These are phyloP conservation scores for Poa pratensis DNA, from an alignment of 176 grass and related monocot species.

Conservation along the genomic window DNA sequence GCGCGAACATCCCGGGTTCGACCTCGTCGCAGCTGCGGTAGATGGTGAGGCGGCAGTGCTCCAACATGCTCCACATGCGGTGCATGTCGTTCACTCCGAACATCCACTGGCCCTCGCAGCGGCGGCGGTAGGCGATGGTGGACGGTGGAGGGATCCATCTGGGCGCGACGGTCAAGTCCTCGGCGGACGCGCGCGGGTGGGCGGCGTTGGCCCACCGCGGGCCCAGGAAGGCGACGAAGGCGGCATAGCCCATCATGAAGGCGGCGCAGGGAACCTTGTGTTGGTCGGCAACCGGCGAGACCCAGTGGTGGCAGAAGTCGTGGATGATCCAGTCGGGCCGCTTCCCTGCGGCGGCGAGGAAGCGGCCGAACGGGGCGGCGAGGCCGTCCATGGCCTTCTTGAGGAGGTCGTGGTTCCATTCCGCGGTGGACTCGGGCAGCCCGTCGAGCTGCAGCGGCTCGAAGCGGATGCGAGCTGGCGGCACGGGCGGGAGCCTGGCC, in stretches of 20 bases:
- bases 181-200: not conserved
- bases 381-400: slow-evolving; percentile 18
- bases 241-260: not conserved
- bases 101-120: slow-evolving; percentile 28
- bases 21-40: no score
- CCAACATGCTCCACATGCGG: not conserved
- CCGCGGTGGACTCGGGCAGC: not conserved
- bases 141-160: slow-evolving; percentile 40
- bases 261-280: slow-evolving; percentile 18
- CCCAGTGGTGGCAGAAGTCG: slow-evolving; percentile 55
- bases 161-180: slow-evolving; percentile 49
- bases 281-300: slow-evolving; percentile 34
- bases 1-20: no score
- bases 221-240: slow-evolving; percentile 23
- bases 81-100: slow-evolving; percentile 17
- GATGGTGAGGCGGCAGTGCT: slow-evolving; percentile 16
- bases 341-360: not conserved
- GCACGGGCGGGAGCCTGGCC: not conserved
- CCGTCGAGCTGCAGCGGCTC: not conserved
- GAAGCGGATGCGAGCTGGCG: not conserved
- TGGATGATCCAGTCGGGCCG: slow-evolving; percentile 49
- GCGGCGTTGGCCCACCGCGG: not conserved
- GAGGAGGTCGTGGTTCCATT: slow-evolving; percentile 1
- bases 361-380: not conserved
- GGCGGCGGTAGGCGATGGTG: slow-evolving; percentile 25